Percentiles rank a stretch among this genome's conserved stretches.
Conservation (phyloP, 2,329 filamentous ascomycete genomes). For the Aureobasidium uvarum region DNA sequence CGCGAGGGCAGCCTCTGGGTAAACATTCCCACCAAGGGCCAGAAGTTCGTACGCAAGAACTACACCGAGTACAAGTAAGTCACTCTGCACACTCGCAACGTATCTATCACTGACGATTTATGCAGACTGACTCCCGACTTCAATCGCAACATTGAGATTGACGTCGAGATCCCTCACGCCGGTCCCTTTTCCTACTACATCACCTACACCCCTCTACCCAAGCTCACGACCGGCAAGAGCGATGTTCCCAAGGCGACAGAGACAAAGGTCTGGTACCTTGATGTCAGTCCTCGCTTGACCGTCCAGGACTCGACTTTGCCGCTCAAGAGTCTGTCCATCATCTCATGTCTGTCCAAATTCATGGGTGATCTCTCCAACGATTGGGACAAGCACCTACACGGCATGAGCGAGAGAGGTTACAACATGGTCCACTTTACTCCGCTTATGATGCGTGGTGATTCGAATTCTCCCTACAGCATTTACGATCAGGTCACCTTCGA, state of each 20-base stretch:
- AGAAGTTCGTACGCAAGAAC: conserved; percentile 70
- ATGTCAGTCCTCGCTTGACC: conserved; percentile 78
- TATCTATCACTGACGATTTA: background rate
- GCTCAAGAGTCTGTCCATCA: conserved; percentile 82
- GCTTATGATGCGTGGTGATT: conserved; percentile 79
- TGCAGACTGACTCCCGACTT: conserved; percentile 83
- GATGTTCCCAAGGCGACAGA: conserved; percentile 51
- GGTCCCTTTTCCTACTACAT: conserved; percentile 95
- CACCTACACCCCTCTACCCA: conserved; percentile 83
- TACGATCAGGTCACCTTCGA: conserved; percentile 92
- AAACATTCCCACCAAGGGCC: conserved; percentile 79
- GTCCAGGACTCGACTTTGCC: conserved; percentile 74
- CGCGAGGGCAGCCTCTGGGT: conserved; percentile 93
- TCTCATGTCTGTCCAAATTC: conserved; percentile 95
- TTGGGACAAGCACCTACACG: conserved; percentile 84
- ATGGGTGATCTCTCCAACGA: conserved; percentile 89
- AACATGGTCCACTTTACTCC: conserved; percentile 99
- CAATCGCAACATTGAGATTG: conserved; percentile 86
- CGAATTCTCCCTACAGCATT: conserved; percentile 96
- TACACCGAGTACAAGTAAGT: conserved; percentile 89
- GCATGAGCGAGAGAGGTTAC: conserved; percentile 88
- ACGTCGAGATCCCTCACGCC: conserved; percentile 75
- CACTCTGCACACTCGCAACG: background rate
- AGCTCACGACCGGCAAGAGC: conserved; percentile 61
- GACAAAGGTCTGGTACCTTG: conserved; percentile 84